Evolutionary conservation across 1,139 yeast species (phyloP).

Genomic region (Zygosaccharomyces sapae): DNA sequence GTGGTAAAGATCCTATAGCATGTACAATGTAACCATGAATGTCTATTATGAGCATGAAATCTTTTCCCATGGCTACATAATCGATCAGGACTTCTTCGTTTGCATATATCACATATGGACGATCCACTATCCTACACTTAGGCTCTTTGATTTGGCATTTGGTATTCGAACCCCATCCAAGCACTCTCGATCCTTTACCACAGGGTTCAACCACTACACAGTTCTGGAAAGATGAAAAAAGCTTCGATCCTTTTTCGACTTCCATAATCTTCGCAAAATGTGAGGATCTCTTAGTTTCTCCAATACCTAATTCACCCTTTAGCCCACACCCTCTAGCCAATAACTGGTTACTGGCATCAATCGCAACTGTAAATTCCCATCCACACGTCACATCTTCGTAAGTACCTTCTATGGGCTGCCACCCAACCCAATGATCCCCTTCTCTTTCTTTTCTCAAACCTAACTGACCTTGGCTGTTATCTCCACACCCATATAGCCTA

Average conservation of each 20-base stretch:
- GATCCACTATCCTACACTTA: slow-evolving; percentile 29
- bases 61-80: slow-evolving; percentile 32
- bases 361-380: slow-evolving; percentile 69
- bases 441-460: not conserved
- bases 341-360: slow-evolving; percentile 42
- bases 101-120: slow-evolving; percentile 27
- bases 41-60: slow-evolving; percentile 22
- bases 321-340: slow-evolving; percentile 58
- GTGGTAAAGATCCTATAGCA: slow-evolving; percentile 36
- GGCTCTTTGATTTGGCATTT: slow-evolving; percentile 57
- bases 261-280: slow-evolving; percentile 22
- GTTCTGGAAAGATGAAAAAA: slow-evolving; percentile 28
- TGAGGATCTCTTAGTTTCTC: slow-evolving; percentile 26
- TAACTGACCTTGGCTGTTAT: slow-evolving; percentile 50
- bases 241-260: slow-evolving; percentile 15
- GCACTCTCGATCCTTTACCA: slow-evolving; percentile 41
- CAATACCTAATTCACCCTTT: slow-evolving; percentile 75
- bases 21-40: slow-evolving; percentile 16
- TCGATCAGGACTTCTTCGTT: slow-evolving; percentile 10
- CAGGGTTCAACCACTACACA: slow-evolving; percentile 43
- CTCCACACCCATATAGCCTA: slow-evolving; percentile 55
- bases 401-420: slow-evolving; percentile 8
- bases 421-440: slow-evolving; percentile 8
- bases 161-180: slow-evolving; percentile 82
- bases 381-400: slow-evolving; percentile 47